Base-by-base conservation (phyloP, 164 flowering plant species). In the Warburgia ugandensis region DNA sequence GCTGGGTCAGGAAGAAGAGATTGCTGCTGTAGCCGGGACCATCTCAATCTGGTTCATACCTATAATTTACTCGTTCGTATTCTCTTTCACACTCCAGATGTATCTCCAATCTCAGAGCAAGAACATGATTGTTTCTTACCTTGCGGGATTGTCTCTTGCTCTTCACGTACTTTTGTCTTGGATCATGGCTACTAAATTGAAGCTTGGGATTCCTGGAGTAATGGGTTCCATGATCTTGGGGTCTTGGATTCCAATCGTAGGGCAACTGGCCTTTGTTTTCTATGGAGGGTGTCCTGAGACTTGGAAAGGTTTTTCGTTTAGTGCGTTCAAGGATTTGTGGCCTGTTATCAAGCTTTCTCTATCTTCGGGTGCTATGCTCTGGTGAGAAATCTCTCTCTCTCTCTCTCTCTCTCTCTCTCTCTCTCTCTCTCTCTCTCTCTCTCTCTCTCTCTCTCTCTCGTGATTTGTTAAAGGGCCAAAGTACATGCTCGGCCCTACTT, bases 331-430 rank as follows among this genome's bases (percentile, higher is more conserved):
- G 31, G 84, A 74, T 57, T 67, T 83, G 2, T 69, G 77, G 73
- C 79, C 73, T 0, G 62, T 80, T 1, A 19, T 76, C 48, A 80
- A 76, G 64, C 78, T 83, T 8, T 80, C 90, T 10, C 1, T 73
- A 11, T 70, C 90, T 0, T 80, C 91, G 38, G 86, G 81, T 19
- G 75, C 40, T 12, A 80, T 83, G 91, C 60, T 83, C 6, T 81
- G 91, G 86, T 78, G 54, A 41, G 60, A 11, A 37, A 19, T 4
- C 10, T 22, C 7, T 17, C 29, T 6, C 23, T 2, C 38, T 40
- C 20, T 14, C 13, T 38, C n/a, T n/a, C n/a, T n/a, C n/a, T n/a
- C n/a, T n/a, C n/a, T n/a, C n/a, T n/a, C n/a, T n/a, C n/a, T n/a
- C n/a, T n/a, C n/a, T n/a, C n/a, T n/a, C n/a, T n/a, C n/a, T n/a